Evolutionary conservation across 1,284 basidiomycete species (phyloP), one percentile per base, ranked within the genome.

Genomic region (Apiotrichum gamsii): DNA sequence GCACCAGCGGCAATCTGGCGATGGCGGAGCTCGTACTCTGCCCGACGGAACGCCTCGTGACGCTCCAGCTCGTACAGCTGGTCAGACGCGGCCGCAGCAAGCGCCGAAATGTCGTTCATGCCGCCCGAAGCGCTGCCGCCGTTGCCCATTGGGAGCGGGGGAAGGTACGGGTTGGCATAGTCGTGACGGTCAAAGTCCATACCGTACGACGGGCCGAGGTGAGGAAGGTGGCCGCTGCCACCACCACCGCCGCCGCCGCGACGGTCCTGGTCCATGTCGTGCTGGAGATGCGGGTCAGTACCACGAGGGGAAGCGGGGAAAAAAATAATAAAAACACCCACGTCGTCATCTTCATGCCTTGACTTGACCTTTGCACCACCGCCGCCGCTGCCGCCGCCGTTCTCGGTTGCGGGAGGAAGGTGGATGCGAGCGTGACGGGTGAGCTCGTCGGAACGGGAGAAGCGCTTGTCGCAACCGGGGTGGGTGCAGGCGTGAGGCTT

Each of bases 351-450:
- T 11, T 62, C 62, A 30, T 61, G 58, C 20, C 60, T 61, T 16
- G 25, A 54, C 60, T 54, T 66, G 23, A 54, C 52, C 39, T 58
- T 57, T 14, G 42, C 45, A 3, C 59, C 58, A 28, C n/a, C n/a
- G n/a, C n/a, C n/a, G n/a, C n/a, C n/a, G n/a, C n/a, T n/a, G n/a
- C n/a, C n/a, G n/a, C n/a, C n/a, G n/a, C n/a, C n/a, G n/a, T 59
- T 64, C 49, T 70, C 69, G 13, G 51, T 46, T 8, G 60, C 61
- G 1, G 64, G 56, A 0, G 66, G 76, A 36, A 74, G 83, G 72
- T 98, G 94, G 61, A 97, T 98, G 47, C 94, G 82, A 0, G 89
- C 85, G 65, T 98, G 94, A 48, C 94, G 81, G 19, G 94, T 98
- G 58, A 98, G 81, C 73, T 98, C 94, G 75, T 98, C 94, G 16